Percentiles rank a stretch among this genome's conserved stretches.
Evolutionary conservation across 2,329 filamentous ascomycete species (phyloP).

Genomic region (Didymella sp.): DNA sequence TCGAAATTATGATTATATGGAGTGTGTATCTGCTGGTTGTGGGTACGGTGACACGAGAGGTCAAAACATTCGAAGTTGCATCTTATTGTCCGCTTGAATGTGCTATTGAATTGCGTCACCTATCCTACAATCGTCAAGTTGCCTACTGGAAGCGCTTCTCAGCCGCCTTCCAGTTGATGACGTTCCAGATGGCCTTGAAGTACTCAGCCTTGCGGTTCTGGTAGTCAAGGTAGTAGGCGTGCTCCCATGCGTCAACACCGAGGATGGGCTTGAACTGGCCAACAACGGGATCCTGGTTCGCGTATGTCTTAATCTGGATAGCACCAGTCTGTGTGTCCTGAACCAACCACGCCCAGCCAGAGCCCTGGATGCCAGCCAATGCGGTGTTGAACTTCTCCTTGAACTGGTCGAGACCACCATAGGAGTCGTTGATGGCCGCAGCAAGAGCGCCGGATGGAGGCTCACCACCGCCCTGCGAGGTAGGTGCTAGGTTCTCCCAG

Average conservation of each 20-base stretch:
- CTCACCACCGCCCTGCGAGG: constrained; percentile 70
- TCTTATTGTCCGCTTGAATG: neutral
- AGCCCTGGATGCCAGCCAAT: constrained; percentile 69
- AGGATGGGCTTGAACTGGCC: constrained; percentile 83
- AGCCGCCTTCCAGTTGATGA: constrained; percentile 93
- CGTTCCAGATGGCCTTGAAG: constrained; percentile 92
- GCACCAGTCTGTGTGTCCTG: constrained; percentile 67
- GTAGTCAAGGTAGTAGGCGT: constrained; percentile 95
- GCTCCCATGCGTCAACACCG: constrained; percentile 95
- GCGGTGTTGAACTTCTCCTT: constrained; percentile 70
- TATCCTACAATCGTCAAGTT: neutral
- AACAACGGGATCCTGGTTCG: constrained; percentile 87
- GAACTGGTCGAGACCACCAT: constrained; percentile 64
- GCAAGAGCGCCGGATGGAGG: constrained; percentile 65
- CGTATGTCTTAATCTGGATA: constrained; percentile 73
- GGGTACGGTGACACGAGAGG: neutral
- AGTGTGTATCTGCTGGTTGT: too few species aligned
- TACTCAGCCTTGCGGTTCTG: constrained; percentile 97
- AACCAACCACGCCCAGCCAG: constrained; percentile 69
- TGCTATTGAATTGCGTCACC: neutral
- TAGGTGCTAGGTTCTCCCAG: constrained; percentile 74
- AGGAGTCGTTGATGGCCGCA: constrained; percentile 65
- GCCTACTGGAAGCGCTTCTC: constrained; percentile 72
- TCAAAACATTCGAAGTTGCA: too few species aligned
- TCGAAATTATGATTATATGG: too few species aligned